These are phyloP conservation scores for Trichoderma sp. DNA, from an alignment of 2,329 filamentous ascomycete genomes.

Conservation along the genomic window DNA sequence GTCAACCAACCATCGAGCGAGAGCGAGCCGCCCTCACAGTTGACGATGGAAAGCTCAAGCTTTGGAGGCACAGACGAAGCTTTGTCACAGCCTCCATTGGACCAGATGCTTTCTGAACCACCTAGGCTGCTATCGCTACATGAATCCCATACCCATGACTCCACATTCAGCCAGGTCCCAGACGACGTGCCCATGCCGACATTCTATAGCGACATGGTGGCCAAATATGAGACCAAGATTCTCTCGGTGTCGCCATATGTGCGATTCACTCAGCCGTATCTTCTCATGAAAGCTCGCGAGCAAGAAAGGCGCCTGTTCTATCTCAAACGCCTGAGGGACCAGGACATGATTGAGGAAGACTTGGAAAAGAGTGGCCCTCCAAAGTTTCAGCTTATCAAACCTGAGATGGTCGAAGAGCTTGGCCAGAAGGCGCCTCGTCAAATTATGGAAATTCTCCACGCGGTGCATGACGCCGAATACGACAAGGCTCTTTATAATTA, in stretches of 20 bases:
- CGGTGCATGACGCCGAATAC: constrained; percentile 94
- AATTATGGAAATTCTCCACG: constrained; percentile 89
- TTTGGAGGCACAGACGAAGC: constrained; percentile 31
- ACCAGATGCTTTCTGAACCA: constrained; percentile 28
- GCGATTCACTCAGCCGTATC: constrained; percentile 88
- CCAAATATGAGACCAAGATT: constrained; percentile 88
- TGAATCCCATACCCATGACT: constrained; percentile 43
- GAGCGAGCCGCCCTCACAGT: constrained; percentile 38
- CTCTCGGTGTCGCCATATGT: constrained; percentile 95
- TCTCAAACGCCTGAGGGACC: constrained; percentile 78
- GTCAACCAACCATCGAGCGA: constrained; percentile 38
- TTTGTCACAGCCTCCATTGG: constrained; percentile 29
- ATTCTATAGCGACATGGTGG: constrained; percentile 92
- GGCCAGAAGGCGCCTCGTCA: constrained; percentile 77
- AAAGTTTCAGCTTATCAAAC: constrained; percentile 86
- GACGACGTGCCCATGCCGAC: constrained; percentile 83
- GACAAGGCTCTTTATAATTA: constrained; percentile 94
- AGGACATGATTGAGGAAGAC: constrained; percentile 59
- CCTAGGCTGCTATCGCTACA: constrained; percentile 39
- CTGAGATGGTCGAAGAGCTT: constrained; percentile 89
- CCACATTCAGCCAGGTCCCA: constrained; percentile 59
- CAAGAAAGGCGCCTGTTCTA: constrained; percentile 83
- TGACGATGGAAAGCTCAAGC: constrained; percentile 32
- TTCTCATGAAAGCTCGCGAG: constrained; percentile 87
- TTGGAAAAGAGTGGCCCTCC: constrained; percentile 64